These are phyloP conservation scores for Physaria fendleri DNA, from an alignment of 345 rosid genomes.

Conservation along the genomic window DNA sequence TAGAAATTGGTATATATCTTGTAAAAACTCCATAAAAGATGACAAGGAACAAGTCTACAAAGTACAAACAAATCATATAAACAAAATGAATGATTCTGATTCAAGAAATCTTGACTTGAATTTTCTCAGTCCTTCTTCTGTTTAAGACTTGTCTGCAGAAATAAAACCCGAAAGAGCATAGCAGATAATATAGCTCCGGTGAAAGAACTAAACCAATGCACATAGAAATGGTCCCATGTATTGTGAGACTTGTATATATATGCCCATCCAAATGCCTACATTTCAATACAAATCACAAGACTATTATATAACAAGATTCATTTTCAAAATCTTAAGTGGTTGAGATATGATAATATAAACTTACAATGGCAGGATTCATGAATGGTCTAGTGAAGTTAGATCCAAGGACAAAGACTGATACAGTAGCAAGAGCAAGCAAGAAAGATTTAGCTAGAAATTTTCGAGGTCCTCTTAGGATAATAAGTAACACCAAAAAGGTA, in stretches of 20 bases:
- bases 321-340: no score
- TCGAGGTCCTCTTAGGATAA: slow-evolving; percentile 70
- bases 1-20: neutral
- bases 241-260: slow-evolving; percentile 68
- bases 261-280: slow-evolving; percentile 97
- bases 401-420: slow-evolving; percentile 53
- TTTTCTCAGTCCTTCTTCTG: slow-evolving; percentile 57
- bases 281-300: neutral
- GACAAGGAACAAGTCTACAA: neutral
- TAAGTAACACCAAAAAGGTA: slow-evolving; percentile 58
- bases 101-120: neutral
- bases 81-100: neutral
- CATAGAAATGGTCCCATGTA: slow-evolving; percentile 91
- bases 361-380: slow-evolving; percentile 99
- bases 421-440: slow-evolving; percentile 63
- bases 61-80: neutral
- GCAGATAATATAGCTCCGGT: slow-evolving; percentile 76
- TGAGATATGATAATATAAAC: no score
- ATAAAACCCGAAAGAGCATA: slow-evolving; percentile 57
- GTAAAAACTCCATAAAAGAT: neutral
- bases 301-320: neutral
- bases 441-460: slow-evolving; percentile 43
- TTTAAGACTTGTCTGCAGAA: slow-evolving; percentile 43
- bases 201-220: slow-evolving; percentile 87
- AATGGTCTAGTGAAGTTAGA: slow-evolving; percentile 76